phyloP scores from a whole-genome alignment of 169 alveolate species.

The Plasmodium relictum region DNA sequence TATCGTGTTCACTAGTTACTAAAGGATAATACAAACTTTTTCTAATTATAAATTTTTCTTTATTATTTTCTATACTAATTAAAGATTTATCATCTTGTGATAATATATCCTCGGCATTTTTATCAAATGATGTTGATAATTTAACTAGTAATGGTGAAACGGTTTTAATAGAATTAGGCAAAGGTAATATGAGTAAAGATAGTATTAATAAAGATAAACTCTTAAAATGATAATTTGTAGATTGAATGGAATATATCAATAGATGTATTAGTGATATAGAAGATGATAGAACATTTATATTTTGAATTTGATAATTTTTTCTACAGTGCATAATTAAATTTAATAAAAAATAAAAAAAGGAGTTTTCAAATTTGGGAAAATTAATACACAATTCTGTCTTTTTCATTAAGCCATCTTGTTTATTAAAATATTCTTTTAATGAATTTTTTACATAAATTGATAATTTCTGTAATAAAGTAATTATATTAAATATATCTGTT shows the following conservation, averaged over 20 bases:
- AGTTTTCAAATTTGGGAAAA: conserved; percentile 60
- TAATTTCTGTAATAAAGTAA: conserved; percentile 53
- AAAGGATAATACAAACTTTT: conserved; percentile 43
- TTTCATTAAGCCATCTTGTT: not conserved
- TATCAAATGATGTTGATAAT: conserved; percentile 63
- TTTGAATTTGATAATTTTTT: conserved; percentile 63
- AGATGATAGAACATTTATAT: conserved; percentile 54
- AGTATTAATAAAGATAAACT: conserved; percentile 55
- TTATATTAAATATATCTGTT: conserved; percentile 69
- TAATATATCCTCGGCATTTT: conserved; percentile 54
- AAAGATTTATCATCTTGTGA: conserved; percentile 16
- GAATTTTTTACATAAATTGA: conserved; percentile 48
- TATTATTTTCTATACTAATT: not conserved
- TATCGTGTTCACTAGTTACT: conserved; percentile 14
- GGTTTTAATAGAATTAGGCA: conserved; percentile 29
- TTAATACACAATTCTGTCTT: not conserved
- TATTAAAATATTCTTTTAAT: conserved; percentile 24
- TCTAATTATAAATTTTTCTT: conserved; percentile 62
- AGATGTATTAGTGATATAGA: conserved; percentile 55
- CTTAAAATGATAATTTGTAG: conserved; percentile 47
- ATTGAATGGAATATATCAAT: conserved; percentile 43
- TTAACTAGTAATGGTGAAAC: conserved; percentile 35
- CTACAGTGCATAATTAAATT: conserved; percentile 62
- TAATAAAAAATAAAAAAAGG: conserved; percentile 64
- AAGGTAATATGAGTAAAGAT: conserved; percentile 70